phyloP scores from a whole-genome alignment of 1,284 basidiomycete genomes.

The Ceratorhiza oryzae-sativae region DNA sequence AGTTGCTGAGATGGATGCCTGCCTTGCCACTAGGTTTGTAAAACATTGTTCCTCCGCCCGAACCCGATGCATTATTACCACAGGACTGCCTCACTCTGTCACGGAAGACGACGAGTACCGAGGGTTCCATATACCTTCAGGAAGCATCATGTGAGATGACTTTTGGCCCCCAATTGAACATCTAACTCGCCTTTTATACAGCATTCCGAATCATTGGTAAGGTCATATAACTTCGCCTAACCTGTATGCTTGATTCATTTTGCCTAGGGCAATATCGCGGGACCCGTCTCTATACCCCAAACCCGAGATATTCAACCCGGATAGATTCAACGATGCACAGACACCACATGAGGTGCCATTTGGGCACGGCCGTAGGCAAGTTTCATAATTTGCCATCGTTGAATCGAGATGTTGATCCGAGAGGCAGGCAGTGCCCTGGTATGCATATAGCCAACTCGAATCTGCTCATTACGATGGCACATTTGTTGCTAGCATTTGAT shows the following conservation, averaged over 20 bases:
- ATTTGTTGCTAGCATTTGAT: slow-evolving; percentile 5
- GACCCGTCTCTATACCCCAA: slow-evolving; percentile 4
- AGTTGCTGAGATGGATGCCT: slow-evolving; percentile 11
- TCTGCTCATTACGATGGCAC: neutral
- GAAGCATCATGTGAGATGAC: slow-evolving; percentile 7
- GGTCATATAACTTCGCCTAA: neutral
- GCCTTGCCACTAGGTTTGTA: slow-evolving; percentile 10
- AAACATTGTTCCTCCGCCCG: neutral
- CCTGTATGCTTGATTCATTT: neutral
- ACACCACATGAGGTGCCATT: neutral
- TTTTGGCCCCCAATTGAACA: neutral
- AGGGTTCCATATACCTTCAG: slow-evolving; percentile 16
- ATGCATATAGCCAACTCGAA: slow-evolving; percentile 33
- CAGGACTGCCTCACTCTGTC: slow-evolving; percentile 4
- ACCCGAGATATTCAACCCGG: slow-evolving; percentile 18
- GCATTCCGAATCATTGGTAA: slow-evolving; percentile 1
- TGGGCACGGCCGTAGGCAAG: slow-evolving; percentile 22
- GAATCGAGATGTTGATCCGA: neutral
- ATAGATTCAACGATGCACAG: slow-evolving; percentile 1
- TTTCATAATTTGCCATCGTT: too few relatives aligned
- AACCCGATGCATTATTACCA: too few relatives aligned
- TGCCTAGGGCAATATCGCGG: neutral
- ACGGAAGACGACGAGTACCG: slow-evolving; percentile 22
- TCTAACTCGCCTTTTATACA: neutral
- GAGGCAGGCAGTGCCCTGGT: slow-evolving; percentile 10